Base-by-base conservation (phyloP, 768 basidiomycete species). In the Amanita subjunquillea region DNA sequence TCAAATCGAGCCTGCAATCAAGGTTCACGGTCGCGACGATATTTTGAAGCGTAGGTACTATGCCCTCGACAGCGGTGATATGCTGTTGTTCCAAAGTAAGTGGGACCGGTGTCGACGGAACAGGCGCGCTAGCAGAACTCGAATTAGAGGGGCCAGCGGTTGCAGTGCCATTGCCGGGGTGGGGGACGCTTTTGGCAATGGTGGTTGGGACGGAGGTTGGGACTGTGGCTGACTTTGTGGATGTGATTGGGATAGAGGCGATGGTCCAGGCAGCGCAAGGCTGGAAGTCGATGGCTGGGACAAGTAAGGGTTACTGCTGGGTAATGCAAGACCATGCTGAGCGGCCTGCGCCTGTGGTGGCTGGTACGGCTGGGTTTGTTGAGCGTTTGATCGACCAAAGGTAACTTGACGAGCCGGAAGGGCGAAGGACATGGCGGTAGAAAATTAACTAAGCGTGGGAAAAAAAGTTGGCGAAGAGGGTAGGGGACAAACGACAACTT, bases 11-110 rank as follows among this genome's bases (percentile, higher is more conserved):
- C 38, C 94, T 82, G 58, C 94, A 97, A 67, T 96, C 95, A 25
- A 99, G 79, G 63, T 97, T 98, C 67, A 98, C 95, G 5, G 96
- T 99, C 4, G 96, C 95, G 59, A 99, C 96, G 55, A 98, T 98
- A 72, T 98, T 99, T 79, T 99, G 95, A 48, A 99, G 77, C 2
- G 93, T 97, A n/a, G 95, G 96, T 6, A 98, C 95, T 60, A 98
- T 94, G 54, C 95, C 96, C 67, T 96, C 91, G 15, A 95, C 93
- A 40, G 92, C 91, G 13, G 93, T 96, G 60, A 97, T 95, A 65
- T 95, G 89, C 61, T 92, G 90, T 56, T 92, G 90, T 67, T 92
- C 90, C 55, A 90, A 84, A 1, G 88, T 89, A 57, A 91, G 74
- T 3, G 88, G 82, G 1, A 57, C 79, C 2, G 87, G 83, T 0